These are phyloP conservation scores for Cucumis sativus DNA, from an alignment of 306 rosid genomes.

Conservation along the genomic window Cucumber_9930_V3 NC_026657.2:20148501-20149000, in stretches of 20 bases:
- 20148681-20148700: slow-evolving; percentile 9
- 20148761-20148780: slow-evolving; percentile 32
- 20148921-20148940: slow-evolving; percentile 52
- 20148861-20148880: slow-evolving; percentile 73
- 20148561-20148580: slow-evolving; percentile 11
- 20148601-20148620: neutral
- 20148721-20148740: neutral
- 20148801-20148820: slow-evolving; percentile 59
- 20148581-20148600: neutral
- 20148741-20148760: neutral
- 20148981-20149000: slow-evolving; percentile 75
- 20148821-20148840: slow-evolving; percentile 39
- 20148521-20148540: slow-evolving; percentile 72
- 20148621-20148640: slow-evolving; percentile 83
- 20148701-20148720: neutral
- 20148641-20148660: slow-evolving; percentile 53
- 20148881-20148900: slow-evolving; percentile 80
- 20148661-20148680: slow-evolving; percentile 13
- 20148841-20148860: slow-evolving; percentile 76
- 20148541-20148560: slow-evolving; percentile 30
- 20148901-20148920: slow-evolving; percentile 29
- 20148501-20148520: slow-evolving; percentile 94
- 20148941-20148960: slow-evolving; percentile 46
- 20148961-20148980: slow-evolving; percentile 77
- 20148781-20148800: slow-evolving; percentile 66